Conservation (phyloP, 2,329 filamentous ascomycete genomes). For the Ophiocordyceps polyrhachis-furcata region DNA sequence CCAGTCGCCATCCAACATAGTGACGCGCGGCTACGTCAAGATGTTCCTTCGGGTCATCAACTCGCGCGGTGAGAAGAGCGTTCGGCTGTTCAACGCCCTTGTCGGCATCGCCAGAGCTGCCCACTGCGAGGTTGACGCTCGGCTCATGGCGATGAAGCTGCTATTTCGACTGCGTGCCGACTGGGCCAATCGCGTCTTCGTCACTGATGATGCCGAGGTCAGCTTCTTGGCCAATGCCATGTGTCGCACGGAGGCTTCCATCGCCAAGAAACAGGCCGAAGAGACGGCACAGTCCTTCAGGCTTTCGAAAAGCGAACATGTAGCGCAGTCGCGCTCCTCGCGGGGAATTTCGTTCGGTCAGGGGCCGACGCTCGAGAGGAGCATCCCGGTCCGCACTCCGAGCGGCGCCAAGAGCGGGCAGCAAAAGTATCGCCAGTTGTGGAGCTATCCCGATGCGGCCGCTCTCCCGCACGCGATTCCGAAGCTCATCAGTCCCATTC, state of each 20-base stretch:
- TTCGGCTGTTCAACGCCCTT: constrained; percentile 41
- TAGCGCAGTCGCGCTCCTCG: constrained; percentile 17
- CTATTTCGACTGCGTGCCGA: constrained; percentile 73
- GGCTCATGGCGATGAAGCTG: constrained; percentile 56
- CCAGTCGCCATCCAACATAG: constrained; percentile 48
- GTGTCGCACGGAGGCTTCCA: constrained; percentile 40
- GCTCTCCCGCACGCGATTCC: constrained; percentile 31
- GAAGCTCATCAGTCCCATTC: constrained; percentile 27
- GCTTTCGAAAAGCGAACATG: constrained; percentile 24
- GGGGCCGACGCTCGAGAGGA: constrained; percentile 23
- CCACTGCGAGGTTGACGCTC: constrained; percentile 46
- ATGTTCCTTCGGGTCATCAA: constrained; percentile 63
- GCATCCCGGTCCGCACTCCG: constrained; percentile 19
- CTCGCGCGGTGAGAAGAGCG: constrained; percentile 43
- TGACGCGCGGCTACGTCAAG: constrained; percentile 50
- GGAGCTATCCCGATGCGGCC: constrained; percentile 37
- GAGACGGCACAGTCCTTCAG: constrained; percentile 28
- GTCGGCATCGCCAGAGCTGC: constrained; percentile 43
- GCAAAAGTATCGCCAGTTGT: constrained; percentile 30
- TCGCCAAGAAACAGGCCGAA: constrained; percentile 30
- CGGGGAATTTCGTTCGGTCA: constrained; percentile 36
- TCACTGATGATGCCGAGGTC: constrained; percentile 52
- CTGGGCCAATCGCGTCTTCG: constrained; percentile 56
- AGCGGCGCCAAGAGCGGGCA: constrained; percentile 18
- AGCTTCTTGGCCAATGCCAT: constrained; percentile 54